phyloP scores from a whole-genome alignment of 148 eudicot species.

The Persicaria maculosa region DNA sequence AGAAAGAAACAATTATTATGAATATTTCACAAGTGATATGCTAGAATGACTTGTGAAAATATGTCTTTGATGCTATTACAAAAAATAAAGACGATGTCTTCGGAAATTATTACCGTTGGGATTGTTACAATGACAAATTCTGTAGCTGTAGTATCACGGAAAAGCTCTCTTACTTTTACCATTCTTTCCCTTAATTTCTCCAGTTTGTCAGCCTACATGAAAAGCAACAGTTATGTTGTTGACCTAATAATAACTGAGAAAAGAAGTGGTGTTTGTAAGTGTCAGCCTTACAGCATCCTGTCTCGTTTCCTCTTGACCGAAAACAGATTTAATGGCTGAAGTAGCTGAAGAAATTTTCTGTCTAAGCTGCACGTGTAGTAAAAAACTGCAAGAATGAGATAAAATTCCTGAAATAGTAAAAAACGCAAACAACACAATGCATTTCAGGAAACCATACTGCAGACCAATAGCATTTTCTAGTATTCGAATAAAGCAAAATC shows the following conservation, averaged over 20 bases:
- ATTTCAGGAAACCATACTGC: neutral
- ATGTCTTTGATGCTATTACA: neutral
- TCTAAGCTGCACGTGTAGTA: slow-evolving; percentile 47
- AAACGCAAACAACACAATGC: neutral
- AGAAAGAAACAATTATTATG: neutral
- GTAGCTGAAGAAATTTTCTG: slow-evolving; percentile 90
- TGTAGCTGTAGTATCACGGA: slow-evolving; percentile 80
- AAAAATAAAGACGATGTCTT: neutral
- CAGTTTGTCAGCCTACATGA: slow-evolving; percentile 59
- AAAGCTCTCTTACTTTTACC: slow-evolving; percentile 90
- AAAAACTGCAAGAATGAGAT: neutral
- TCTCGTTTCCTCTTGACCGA: slow-evolving; percentile 57
- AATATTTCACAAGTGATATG: neutral
- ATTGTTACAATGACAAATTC: slow-evolving; percentile 97
- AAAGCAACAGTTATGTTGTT: slow-evolving; percentile 3
- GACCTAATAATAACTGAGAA: neutral
- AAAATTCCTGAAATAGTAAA: neutral
- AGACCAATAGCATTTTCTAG: neutral
- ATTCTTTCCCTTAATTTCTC: slow-evolving; percentile 81
- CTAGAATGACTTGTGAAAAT: neutral
- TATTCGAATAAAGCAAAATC: neutral
- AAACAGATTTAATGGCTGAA: slow-evolving; percentile 92
- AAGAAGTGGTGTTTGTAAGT: neutral
- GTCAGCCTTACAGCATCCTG: slow-evolving; percentile 55
- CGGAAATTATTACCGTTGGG: slow-evolving; percentile 60